Conservation (phyloP, 2,329 filamentous ascomycete genomes). For the Cladosporium velox region DNA sequence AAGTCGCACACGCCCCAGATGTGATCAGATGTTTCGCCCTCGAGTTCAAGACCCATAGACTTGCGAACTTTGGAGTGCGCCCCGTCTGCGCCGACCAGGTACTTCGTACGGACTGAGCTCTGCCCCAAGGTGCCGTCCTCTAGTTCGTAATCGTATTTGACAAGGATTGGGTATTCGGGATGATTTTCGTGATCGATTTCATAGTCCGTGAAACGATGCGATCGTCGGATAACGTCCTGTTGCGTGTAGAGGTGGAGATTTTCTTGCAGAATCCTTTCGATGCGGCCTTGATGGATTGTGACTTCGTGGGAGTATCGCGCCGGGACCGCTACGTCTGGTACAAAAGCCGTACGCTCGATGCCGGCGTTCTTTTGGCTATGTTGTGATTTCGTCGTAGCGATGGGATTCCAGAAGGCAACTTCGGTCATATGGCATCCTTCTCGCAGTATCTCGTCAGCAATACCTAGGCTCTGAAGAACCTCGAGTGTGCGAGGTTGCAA, state of each 20-base stretch:
- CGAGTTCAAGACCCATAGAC: neutral
- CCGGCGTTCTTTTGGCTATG: no score
- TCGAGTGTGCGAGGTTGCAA: conserved; percentile 46
- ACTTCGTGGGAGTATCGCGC: conserved; percentile 55
- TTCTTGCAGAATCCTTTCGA: neutral
- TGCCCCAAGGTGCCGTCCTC: neutral
- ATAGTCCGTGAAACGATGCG: neutral
- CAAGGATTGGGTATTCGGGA: neutral
- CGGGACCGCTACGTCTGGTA: conserved; percentile 59
- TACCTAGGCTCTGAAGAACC: conserved; percentile 61
- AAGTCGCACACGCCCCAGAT: conserved; percentile 38
- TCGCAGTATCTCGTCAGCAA: conserved; percentile 62
- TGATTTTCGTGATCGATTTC: neutral
- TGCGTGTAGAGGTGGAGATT: neutral
- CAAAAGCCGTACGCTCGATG: conserved; percentile 38
- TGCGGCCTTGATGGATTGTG: conserved; percentile 23
- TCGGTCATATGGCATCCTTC: conserved; percentile 67
- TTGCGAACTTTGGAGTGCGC: neutral
- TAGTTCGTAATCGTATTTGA: neutral
- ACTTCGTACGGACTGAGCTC: neutral
- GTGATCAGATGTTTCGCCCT: conserved; percentile 27
- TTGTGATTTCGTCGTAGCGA: conserved; percentile 62
- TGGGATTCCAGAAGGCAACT: conserved; percentile 47
- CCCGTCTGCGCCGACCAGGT: neutral
- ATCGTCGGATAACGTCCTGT: neutral